A percentile compares a stretch with the other conserved stretches of the same genome.
Conservation (phyloP, 2,329 filamentous ascomycete species). For the Didymella pinodella region DNA sequence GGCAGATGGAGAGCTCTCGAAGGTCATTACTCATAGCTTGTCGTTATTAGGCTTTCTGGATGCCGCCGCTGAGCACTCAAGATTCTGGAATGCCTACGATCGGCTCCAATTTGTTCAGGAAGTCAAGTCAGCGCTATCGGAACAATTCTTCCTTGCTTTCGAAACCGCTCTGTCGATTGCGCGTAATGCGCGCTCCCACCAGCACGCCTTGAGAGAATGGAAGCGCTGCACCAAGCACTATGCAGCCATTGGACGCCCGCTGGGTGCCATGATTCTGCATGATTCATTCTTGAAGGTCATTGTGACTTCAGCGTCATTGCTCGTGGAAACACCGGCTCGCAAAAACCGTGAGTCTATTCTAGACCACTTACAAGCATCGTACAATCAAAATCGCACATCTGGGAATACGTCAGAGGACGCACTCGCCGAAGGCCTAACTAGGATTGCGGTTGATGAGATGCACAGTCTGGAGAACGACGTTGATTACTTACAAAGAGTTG, state of each 20-base stretch:
- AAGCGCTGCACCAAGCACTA: slow-evolving; percentile 86
- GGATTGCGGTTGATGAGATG: slow-evolving; percentile 82
- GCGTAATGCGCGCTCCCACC: slow-evolving; percentile 75
- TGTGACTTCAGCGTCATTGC: slow-evolving; percentile 77
- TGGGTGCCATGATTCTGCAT: slow-evolving; percentile 91
- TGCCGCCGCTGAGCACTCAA: slow-evolving; percentile 77
- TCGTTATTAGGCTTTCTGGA: slow-evolving; percentile 91
- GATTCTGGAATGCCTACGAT: slow-evolving; percentile 81
- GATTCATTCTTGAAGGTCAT: slow-evolving; percentile 87
- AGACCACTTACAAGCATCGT: slow-evolving; percentile 65
- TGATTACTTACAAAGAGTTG: slow-evolving; percentile 82
- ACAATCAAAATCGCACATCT: slow-evolving; percentile 26
- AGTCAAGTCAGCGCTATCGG: slow-evolving; percentile 77
- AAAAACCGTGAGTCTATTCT: slow-evolving; percentile 72
- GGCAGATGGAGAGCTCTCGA: slow-evolving; percentile 64
- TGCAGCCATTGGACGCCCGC: slow-evolving; percentile 76
- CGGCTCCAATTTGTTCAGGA: slow-evolving; percentile 76
- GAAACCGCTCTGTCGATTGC: slow-evolving; percentile 92
- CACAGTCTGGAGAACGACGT: slow-evolving; percentile 85
- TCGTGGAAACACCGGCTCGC: slow-evolving; percentile 67
- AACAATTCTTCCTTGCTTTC: slow-evolving; percentile 82
- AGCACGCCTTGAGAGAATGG: slow-evolving; percentile 80
- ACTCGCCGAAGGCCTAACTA: slow-evolving; percentile 66
- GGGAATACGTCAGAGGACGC: slow-evolving; percentile 39
- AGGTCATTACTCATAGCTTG: slow-evolving; percentile 77